A percentile compares a stretch with the other conserved stretches of the same genome.
These are phyloP conservation scores for Hemerocallis citrina DNA, from an alignment of 106 monocot genomes.

Conservation along the genomic window DNA sequence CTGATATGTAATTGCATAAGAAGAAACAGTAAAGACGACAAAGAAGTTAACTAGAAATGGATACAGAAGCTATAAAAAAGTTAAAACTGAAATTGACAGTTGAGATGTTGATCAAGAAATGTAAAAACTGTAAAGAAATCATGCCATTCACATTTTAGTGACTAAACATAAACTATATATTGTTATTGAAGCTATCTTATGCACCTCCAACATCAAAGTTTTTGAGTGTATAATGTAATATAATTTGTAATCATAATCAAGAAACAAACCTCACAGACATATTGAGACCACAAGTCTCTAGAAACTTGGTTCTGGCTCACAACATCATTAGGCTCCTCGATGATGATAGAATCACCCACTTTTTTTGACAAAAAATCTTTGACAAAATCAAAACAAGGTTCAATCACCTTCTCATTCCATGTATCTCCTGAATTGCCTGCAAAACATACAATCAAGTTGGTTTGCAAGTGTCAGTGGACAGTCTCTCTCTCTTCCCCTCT, in stretches of 20 bases:
- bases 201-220: background rate
- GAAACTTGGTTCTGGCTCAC: slow-evolving; percentile 12
- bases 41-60: too few species aligned
- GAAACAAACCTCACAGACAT: slow-evolving; percentile 76
- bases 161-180: background rate
- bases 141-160: too few species aligned
- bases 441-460: slow-evolving; percentile 6
- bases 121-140: too few species aligned
- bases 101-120: too few species aligned
- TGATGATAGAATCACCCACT: background rate
- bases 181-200: background rate
- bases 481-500: too few species aligned
- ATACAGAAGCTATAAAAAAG: too few species aligned
- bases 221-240: background rate
- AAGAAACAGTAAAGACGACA: too few species aligned
- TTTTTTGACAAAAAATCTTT: slow-evolving; percentile 36
- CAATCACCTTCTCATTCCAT: slow-evolving; percentile 50
- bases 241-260: background rate
- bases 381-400: slow-evolving; percentile 55
- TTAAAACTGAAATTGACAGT: too few species aligned
- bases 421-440: slow-evolving; percentile 38
- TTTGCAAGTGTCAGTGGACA: too few species aligned
- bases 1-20: too few species aligned
- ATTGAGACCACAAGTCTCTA: slow-evolving; percentile 80
- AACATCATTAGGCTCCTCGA: background rate